Base-by-base conservation (phyloP, 169 alveolate genomes). In the Plasmodium fragile region DNA sequence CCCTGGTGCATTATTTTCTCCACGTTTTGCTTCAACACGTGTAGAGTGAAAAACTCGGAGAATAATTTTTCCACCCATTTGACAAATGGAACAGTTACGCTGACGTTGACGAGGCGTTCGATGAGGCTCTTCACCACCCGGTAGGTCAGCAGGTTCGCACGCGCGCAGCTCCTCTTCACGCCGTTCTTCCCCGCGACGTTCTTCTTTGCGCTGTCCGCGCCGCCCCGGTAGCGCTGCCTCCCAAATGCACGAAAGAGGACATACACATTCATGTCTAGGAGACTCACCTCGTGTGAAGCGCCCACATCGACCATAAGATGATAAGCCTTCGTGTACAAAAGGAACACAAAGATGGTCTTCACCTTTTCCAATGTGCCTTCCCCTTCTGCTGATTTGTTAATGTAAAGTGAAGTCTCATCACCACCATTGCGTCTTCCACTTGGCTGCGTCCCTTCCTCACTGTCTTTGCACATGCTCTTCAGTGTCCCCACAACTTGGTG, bases 241-340 rank as follows among this genome's bases (percentile, higher is more conserved):
- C 65, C 39, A 39, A 70, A 1, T 32, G 32, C 28, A 32, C 81
- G 22, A 39, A 77, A 87, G 45, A 77, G 34, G 32, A 4, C 10
- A 3, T 55, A 25, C 18, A 49, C 71, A 53, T 87, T 87, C 30
- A 87, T 41, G 13, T 18, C 80, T 28, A 87, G 16, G 18, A 87
- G 36, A 28, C 93, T 87, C 5, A 45, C 45, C n/a, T 22, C 59
- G 34, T 3, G 45, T 8, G 7, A 16, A 18, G 25, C 16, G 22
- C 28, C 10, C 25, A 45, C 59, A 13, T 73, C 16, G 4, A 18
- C 28, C 39, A 75, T 55, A 53, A 78, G 65, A 32, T n/a, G 81
- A 87, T 77, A 87, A 2, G 45, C n/a, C 69, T 87, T 87, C 4
- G 70, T 87, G 53, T 87, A 87, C 16, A 87, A 18, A 13, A 87